Conservation (phyloP, 2,329 filamentous ascomycete genomes). For the Gyromitra esculenta region DNA sequence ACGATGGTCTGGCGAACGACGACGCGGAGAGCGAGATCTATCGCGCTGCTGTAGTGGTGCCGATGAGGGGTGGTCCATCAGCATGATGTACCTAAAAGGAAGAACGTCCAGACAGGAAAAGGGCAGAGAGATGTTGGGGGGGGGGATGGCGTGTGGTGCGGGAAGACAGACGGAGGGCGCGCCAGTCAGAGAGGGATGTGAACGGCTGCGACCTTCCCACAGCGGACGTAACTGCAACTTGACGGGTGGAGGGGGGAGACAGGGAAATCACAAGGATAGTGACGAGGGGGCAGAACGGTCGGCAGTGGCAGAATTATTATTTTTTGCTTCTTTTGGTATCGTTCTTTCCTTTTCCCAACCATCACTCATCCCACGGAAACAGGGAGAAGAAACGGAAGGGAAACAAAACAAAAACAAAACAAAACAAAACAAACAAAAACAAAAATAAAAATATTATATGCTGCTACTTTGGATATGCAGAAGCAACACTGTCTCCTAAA, state of each 20-base stretch:
- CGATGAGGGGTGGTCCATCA: slow-evolving; percentile 58
- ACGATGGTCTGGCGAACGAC: slow-evolving; percentile 65
- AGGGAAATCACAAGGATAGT: slow-evolving; percentile 52
- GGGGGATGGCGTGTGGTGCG: slow-evolving; percentile 53
- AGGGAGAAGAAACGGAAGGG: slow-evolving; percentile 44
- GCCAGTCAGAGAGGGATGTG: slow-evolving; percentile 50
- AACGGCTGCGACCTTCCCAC: slow-evolving; percentile 54
- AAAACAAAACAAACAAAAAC: slow-evolving; percentile 46
- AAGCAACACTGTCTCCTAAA: slow-evolving; percentile 24
- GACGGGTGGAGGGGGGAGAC: slow-evolving; percentile 46
- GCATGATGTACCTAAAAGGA: slow-evolving; percentile 58
- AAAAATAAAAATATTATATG: slow-evolving; percentile 35
- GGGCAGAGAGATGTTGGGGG: slow-evolving; percentile 52
- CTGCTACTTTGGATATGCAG: slow-evolving; percentile 34
- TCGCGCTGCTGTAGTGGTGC: slow-evolving; percentile 72
- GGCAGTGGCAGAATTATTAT: slow-evolving; percentile 51
- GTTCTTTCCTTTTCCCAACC: slow-evolving; percentile 45
- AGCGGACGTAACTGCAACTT: slow-evolving; percentile 52
- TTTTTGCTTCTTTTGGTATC: slow-evolving; percentile 49
- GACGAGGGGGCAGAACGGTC: slow-evolving; percentile 48
- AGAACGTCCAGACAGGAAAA: slow-evolving; percentile 51
- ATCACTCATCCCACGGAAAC: slow-evolving; percentile 41
- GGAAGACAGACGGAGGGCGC: slow-evolving; percentile 49
- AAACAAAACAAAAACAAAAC: slow-evolving; percentile 47
- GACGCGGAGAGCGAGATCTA: slow-evolving; percentile 80